Evolutionary conservation across 495 filamentous ascomycete genomes (phyloP).

Genomic region (Parachaetomium inaequale): DNA sequence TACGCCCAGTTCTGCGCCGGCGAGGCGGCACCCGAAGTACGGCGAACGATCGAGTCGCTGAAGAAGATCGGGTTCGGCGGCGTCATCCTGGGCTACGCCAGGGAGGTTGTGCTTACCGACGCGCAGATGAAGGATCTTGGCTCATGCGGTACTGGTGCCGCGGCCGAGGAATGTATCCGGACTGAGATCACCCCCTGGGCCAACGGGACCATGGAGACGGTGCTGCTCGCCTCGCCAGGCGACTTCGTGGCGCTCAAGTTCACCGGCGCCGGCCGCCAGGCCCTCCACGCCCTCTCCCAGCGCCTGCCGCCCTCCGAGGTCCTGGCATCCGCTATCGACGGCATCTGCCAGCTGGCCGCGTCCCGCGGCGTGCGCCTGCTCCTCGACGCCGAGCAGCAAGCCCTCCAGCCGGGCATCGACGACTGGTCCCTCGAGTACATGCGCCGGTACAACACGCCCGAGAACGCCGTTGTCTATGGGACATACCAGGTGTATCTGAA

Average conservation of each 20-base stretch:
- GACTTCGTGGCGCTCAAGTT: slow-evolving; percentile 93
- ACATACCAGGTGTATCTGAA: slow-evolving; percentile 81
- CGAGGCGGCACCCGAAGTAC: slow-evolving; percentile 60
- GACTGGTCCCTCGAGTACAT: slow-evolving; percentile 78
- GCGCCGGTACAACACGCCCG: slow-evolving; percentile 64
- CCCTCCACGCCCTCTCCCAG: slow-evolving; percentile 59
- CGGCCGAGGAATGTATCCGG: slow-evolving; percentile 44
- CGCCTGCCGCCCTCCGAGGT: slow-evolving; percentile 55
- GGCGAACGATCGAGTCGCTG: slow-evolving; percentile 53
- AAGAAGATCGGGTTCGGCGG: slow-evolving; percentile 68
- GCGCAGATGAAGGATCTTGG: slow-evolving; percentile 42
- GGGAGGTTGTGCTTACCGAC: slow-evolving; percentile 65
- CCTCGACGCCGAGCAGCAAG: slow-evolving; percentile 85
- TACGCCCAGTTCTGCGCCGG: slow-evolving; percentile 85
- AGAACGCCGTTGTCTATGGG: slow-evolving; percentile 58
- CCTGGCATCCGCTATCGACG: slow-evolving; percentile 65
- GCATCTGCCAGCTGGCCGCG: slow-evolving; percentile 73
- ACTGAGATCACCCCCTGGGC: slow-evolving; percentile 70
- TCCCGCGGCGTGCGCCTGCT: slow-evolving; percentile 69
- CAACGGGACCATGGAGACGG: slow-evolving; percentile 69
- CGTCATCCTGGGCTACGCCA: slow-evolving; percentile 73
- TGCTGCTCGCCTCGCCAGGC: slow-evolving; percentile 65
- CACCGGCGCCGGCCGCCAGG: slow-evolving; percentile 82
- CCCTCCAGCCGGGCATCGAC: slow-evolving; percentile 79
- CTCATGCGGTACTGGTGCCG: slow-evolving; percentile 28